Conservation (phyloP, 257 asterid genomes). For the Parsonsia alboflavescens region DNA sequence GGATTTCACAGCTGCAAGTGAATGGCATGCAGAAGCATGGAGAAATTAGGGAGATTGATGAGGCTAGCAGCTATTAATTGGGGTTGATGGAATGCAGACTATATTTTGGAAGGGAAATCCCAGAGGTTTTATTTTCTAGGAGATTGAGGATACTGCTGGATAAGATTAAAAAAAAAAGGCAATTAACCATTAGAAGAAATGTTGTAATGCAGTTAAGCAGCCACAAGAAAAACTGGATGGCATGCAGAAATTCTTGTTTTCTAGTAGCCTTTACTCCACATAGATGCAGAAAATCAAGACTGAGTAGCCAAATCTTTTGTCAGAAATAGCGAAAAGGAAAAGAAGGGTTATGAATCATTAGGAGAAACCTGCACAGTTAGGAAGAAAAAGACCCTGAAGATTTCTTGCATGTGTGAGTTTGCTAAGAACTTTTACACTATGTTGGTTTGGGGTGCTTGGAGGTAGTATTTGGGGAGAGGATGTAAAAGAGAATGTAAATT, state of each 20-base stretch:
- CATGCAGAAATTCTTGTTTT: background rate
- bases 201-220: background rate
- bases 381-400: background rate
- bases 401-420: background rate
- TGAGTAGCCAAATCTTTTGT: background rate
- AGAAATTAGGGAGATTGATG: background rate
- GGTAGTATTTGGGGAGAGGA: too few species aligned
- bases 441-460: too few species aligned
- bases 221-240: slow-evolving; percentile 1
- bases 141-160: background rate
- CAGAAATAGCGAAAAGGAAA: background rate
- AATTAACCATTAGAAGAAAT: background rate
- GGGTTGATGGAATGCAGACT: background rate
- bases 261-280: background rate
- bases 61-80: background rate
- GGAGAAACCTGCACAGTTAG: background rate
- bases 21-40: background rate
- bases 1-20: background rate
- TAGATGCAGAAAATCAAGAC: background rate
- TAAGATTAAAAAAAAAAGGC: too few species aligned
- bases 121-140: background rate
- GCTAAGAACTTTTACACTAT: background rate
- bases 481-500: too few species aligned
- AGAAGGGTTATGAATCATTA: background rate
- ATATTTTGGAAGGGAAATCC: background rate